Evolutionary conservation across 306 rosid species (phyloP).

Genomic region (Gleditsia sinensis): DNA sequence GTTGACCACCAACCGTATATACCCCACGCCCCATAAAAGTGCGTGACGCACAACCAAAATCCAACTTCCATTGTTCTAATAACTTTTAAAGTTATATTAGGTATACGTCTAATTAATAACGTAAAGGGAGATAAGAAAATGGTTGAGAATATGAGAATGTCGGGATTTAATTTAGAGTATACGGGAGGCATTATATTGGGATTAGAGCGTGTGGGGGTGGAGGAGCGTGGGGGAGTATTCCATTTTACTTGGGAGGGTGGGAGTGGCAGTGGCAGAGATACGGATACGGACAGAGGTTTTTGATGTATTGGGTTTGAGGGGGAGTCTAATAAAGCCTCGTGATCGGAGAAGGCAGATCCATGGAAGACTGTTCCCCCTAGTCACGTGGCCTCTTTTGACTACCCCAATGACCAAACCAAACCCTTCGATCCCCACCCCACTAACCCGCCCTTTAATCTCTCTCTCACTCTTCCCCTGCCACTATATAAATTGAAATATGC

Average conservation of each 20-base stretch:
- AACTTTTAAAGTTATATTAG: too few species aligned
- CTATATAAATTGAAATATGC: slow-evolving; percentile 29
- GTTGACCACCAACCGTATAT: neutral
- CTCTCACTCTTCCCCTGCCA: neutral
- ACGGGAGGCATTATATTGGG: too few species aligned
- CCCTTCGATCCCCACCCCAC: neutral
- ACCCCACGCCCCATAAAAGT: slow-evolving; percentile 4
- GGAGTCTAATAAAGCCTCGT: slow-evolving; percentile 68
- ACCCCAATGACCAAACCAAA: slow-evolving; percentile 60
- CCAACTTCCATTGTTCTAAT: too few species aligned
- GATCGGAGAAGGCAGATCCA: slow-evolving; percentile 98
- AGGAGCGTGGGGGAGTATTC: slow-evolving; percentile 54
- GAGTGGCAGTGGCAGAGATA: slow-evolving; percentile 61
- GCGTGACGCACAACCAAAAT: neutral
- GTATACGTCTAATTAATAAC: too few species aligned
- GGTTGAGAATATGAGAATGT: too few species aligned
- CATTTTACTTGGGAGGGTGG: slow-evolving; percentile 82
- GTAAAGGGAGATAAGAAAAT: too few species aligned
- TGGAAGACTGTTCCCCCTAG: slow-evolving; percentile 90
- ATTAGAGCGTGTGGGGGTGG: slow-evolving; percentile 22
- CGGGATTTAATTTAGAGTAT: too few species aligned
- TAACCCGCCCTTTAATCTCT: neutral
- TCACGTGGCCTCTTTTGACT: slow-evolving; percentile 97
- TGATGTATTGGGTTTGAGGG: slow-evolving; percentile 47
- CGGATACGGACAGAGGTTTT: slow-evolving; percentile 85